phyloP scores from a whole-genome alignment of 1,284 basidiomycete species.

The Stygiomarasmius scandens region DNA sequence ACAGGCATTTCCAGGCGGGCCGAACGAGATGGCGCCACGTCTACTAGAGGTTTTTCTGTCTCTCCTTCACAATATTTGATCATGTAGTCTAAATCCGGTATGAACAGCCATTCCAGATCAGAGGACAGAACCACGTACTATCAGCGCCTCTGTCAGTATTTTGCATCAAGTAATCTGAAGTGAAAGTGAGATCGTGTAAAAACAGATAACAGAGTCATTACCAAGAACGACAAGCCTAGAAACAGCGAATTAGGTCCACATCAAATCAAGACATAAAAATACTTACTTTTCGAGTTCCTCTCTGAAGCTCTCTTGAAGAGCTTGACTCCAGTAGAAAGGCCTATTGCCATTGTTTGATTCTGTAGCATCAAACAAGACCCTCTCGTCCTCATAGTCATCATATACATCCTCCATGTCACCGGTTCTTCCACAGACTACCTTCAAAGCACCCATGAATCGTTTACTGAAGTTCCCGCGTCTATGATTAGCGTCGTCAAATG shows the following conservation, averaged over 20 bases:
- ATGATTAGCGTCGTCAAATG: constrained; percentile 81
- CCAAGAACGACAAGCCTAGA: constrained; percentile 83
- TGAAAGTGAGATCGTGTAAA: no score
- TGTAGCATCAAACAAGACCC: constrained; percentile 62
- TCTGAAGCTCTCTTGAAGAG: constrained; percentile 78
- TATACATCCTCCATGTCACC: constrained; percentile 70
- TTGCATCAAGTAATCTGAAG: constrained; percentile 82
- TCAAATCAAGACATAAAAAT: constrained; percentile 5
- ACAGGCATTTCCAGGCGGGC: constrained; percentile 65
- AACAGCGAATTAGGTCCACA: constrained; percentile 6
- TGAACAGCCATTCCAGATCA: neutral
- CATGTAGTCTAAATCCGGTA: constrained; percentile 61
- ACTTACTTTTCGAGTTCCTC: constrained; percentile 86
- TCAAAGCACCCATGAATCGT: constrained; percentile 65
- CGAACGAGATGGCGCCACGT: constrained; percentile 74
- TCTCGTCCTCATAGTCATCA: constrained; percentile 75
- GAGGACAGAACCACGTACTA: constrained; percentile 32
- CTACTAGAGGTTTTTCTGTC: constrained; percentile 72
- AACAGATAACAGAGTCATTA: constrained; percentile 34
- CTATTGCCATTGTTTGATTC: constrained; percentile 53
- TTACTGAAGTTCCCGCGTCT: constrained; percentile 66
- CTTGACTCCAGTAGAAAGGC: constrained; percentile 81
- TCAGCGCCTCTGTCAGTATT: constrained; percentile 86
- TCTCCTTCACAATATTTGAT: constrained; percentile 82
- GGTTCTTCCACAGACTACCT: constrained; percentile 79